These are phyloP conservation scores for Phytopythium delawarense DNA, from an alignment of 352 stramenopile species.

Conservation along the genomic window DNA sequence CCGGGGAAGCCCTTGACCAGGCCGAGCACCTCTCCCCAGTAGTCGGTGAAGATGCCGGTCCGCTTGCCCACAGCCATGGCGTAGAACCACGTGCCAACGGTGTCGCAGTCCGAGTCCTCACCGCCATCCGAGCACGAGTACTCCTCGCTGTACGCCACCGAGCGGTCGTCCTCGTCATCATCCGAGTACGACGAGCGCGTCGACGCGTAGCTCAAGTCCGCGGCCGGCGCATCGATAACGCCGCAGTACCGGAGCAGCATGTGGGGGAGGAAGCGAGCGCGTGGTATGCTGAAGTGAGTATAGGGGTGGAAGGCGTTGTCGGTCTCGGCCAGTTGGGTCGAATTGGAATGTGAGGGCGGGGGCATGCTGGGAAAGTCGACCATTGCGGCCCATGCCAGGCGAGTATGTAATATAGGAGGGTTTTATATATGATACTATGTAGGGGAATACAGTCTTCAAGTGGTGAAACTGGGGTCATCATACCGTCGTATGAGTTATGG, in stretches of 20 bases:
- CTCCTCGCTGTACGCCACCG: neutral
- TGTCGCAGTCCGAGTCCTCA: neutral
- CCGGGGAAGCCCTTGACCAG: neutral
- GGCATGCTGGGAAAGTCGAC: neutral
- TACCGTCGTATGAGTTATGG: no score
- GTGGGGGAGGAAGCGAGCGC: no score
- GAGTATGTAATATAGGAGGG: no score
- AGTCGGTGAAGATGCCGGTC: constrained; percentile 11
- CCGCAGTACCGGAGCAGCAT: neutral
- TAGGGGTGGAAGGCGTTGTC: no score
- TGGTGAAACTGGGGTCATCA: no score
- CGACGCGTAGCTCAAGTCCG: neutral
- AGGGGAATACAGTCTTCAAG: no score
- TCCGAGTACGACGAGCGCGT: neutral
- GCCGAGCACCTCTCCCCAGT: neutral
- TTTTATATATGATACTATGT: no score
- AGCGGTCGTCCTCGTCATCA: neutral
- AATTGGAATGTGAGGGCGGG: neutral
- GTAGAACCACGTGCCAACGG: constrained; percentile 9
- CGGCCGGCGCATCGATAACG: neutral
- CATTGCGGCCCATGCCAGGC: no score
- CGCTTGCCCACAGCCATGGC: constrained; percentile 7
- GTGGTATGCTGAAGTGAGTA: neutral
- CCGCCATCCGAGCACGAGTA: neutral
- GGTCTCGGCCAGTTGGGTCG: no score